Base-by-base conservation (phyloP, 495 filamentous ascomycete species). In the Lepraria neglecta region DNA sequence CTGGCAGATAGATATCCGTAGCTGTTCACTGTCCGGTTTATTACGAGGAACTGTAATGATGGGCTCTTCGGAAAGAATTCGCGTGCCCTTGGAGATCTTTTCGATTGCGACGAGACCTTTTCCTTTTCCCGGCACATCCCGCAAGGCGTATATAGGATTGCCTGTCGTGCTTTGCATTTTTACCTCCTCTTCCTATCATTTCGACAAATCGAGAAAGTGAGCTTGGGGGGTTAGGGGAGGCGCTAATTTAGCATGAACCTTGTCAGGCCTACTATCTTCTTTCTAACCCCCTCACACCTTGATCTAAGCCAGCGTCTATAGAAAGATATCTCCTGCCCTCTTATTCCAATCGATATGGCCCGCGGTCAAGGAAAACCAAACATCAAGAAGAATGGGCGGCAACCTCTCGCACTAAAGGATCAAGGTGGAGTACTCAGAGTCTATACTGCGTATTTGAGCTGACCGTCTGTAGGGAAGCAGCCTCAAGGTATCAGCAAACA, bases 101-200 rank as follows among this genome's bases (percentile, higher is more conserved):
- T 28, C 47, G 24, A 50, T 50, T 50, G 47, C 47, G 28, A 78
- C 55, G 17, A 78, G 54, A 28, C 75, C 74, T 63, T 69, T 72
- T 9, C 73, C 76, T 65, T 73, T 74, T 12, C 71, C 71, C 9
- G 70, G 69, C 31, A 71, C 60, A 50, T 30, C 11, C 24, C 4
- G 9, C n/a, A 50, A 50, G 11, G 12, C 24, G 47, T 50, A 17
- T 7, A 50, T 30, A 50, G 47, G 47, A 50, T 30, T 50, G 11
- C 24, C 47, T 27, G 47, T 50, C 47, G 21, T 30, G 47, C 47
- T 50, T 30, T 50, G 24, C 11, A 50, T 15, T 50, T 50, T 50
- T 50, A n/a, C 47, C 24, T 50, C 47, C 12, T 50, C 24, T 50
- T 28, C 47, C 47, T 50, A 7, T 50, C 24, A 1, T 50, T 50